Evolutionary conservation across 352 stramenopile genomes (phyloP).

Genomic region (Thraustochytrium striatum): DNA sequence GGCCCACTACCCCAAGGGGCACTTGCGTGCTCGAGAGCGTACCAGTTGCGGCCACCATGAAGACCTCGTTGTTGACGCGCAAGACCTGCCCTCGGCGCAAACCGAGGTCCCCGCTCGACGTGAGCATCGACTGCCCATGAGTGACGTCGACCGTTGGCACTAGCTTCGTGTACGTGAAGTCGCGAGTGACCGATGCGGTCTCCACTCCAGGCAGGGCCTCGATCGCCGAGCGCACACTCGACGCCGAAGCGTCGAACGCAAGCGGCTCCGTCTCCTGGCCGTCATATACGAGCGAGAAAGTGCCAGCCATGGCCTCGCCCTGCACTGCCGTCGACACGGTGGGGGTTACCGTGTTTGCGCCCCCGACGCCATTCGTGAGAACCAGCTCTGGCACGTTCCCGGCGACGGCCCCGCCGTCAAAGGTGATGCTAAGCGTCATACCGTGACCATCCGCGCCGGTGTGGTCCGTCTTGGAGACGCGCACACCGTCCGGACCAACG

Average conservation of each 20-base stretch:
- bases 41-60: constrained; percentile 31
- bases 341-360: background rate
- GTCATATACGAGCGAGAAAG: constrained; percentile 78
- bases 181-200: constrained; percentile 56
- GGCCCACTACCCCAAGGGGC: background rate
- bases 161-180: background rate
- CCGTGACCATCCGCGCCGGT: constrained; percentile 21
- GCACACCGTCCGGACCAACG: constrained; percentile 17
- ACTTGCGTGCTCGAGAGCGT: background rate
- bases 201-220: constrained; percentile 59
- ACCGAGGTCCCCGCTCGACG: background rate
- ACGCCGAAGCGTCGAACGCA: constrained; percentile 66
- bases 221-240: constrained; percentile 67
- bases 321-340: constrained; percentile 71
- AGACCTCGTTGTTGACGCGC: constrained; percentile 19
- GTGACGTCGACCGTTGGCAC: background rate
- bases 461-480: constrained; percentile 3
- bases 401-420: background rate
- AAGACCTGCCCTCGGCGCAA: constrained; percentile 9
- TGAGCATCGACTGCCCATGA: background rate
- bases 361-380: background rate
- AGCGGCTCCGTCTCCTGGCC: constrained; percentile 70
- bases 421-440: constrained; percentile 21
- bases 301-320: constrained; percentile 72
- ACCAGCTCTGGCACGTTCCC: constrained; percentile 20